Evolutionary conservation across 768 basidiomycete genomes (phyloP).

Genomic region (Sarcodon sp.): DNA sequence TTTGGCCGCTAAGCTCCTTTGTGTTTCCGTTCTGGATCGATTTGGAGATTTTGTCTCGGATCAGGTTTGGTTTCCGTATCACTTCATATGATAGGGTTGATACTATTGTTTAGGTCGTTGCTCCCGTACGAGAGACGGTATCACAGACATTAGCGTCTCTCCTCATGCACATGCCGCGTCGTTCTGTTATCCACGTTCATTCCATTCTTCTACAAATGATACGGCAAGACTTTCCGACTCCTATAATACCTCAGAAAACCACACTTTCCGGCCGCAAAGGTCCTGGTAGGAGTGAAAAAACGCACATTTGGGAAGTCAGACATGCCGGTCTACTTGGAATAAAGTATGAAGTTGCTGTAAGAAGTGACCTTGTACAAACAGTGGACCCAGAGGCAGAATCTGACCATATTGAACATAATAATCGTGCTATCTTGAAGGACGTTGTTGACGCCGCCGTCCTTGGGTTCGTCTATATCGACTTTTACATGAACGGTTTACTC

Average conservation of each 20-base stretch:
- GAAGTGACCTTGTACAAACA: slow-evolving; percentile 65
- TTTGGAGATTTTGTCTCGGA: slow-evolving; percentile 97
- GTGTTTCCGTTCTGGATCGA: slow-evolving; percentile 89
- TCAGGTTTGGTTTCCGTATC: slow-evolving; percentile 33
- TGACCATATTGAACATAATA: slow-evolving; percentile 12
- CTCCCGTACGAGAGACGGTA: slow-evolving; percentile 93
- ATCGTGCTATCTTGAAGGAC: slow-evolving; percentile 48
- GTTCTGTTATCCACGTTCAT: slow-evolving; percentile 71
- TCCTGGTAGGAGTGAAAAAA: slow-evolving; percentile 14
- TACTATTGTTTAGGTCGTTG: slow-evolving; percentile 47
- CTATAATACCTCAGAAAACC: slow-evolving; percentile 20
- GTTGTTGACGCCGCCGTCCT: slow-evolving; percentile 87
- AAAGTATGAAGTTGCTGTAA: slow-evolving; percentile 95
- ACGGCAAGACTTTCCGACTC: slow-evolving; percentile 62
- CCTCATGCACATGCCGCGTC: slow-evolving; percentile 77
- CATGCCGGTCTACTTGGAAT: slow-evolving; percentile 97
- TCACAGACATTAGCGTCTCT: slow-evolving; percentile 89
- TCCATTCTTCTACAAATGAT: slow-evolving; percentile 86
- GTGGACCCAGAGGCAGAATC: slow-evolving; percentile 4
- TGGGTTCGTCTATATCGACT: slow-evolving; percentile 41
- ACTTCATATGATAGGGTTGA: neutral
- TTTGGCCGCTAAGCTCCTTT: slow-evolving; percentile 73
- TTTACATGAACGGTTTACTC: neutral
- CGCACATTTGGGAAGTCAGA: slow-evolving; percentile 90
- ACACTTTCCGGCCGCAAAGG: neutral